Evolutionary conservation across 2,329 filamentous ascomycete species (phyloP).

Genomic region (Exophiala sideris): DNA sequence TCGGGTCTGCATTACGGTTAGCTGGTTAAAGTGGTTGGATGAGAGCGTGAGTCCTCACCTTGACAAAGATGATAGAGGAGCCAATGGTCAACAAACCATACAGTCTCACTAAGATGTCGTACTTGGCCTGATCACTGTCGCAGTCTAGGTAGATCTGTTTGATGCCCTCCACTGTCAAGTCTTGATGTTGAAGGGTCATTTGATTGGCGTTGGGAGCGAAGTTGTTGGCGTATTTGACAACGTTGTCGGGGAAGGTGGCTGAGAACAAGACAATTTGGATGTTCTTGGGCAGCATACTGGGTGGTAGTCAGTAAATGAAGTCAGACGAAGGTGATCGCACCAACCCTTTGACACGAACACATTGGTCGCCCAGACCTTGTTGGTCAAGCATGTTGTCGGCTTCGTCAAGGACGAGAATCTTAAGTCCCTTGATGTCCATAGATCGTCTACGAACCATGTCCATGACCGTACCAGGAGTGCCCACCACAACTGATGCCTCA

Average conservation of each 20-base stretch:
- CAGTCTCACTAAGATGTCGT: slow-evolving; percentile 81
- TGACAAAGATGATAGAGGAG: slow-evolving; percentile 97
- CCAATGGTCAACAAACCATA: slow-evolving; percentile 96
- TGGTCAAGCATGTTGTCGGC: slow-evolving; percentile 98
- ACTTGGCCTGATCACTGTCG: slow-evolving; percentile 75
- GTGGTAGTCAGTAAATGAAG: slow-evolving; percentile 28
- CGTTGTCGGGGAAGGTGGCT: slow-evolving; percentile 83
- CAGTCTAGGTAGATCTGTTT: slow-evolving; percentile 98
- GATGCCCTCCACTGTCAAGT: slow-evolving; percentile 94
- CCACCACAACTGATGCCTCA: slow-evolving; percentile 77
- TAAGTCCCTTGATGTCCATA: slow-evolving; percentile 69
- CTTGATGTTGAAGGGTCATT: slow-evolving; percentile 82
- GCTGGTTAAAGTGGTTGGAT: background rate
- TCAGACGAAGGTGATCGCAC: slow-evolving; percentile 31
- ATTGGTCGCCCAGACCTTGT: slow-evolving; percentile 93
- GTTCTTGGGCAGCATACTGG: slow-evolving; percentile 66
- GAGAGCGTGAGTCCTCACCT: slow-evolving; percentile 51
- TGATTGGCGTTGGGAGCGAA: slow-evolving; percentile 85
- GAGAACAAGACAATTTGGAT: slow-evolving; percentile 95
- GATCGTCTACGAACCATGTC: slow-evolving; percentile 77
- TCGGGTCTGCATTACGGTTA: slow-evolving; percentile 60
- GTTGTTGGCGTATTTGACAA: slow-evolving; percentile 75
- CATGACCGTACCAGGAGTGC: slow-evolving; percentile 88
- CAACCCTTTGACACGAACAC: slow-evolving; percentile 80
- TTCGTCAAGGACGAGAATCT: slow-evolving; percentile 87